phyloP scores from a whole-genome alignment of 2,329 filamentous ascomycete species.

The Botryosphaeria agaves region DNA sequence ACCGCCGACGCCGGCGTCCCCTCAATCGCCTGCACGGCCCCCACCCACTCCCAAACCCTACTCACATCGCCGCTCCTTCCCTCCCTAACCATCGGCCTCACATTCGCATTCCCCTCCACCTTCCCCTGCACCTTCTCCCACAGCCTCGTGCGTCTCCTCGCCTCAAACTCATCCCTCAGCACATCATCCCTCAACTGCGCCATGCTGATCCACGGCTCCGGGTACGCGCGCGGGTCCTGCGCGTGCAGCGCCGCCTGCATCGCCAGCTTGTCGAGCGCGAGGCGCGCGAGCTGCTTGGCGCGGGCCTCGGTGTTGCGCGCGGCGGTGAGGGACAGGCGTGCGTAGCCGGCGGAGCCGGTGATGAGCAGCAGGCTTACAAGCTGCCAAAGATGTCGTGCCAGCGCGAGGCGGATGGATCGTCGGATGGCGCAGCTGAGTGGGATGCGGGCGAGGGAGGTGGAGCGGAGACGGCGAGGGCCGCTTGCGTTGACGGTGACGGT shows the following conservation, averaged over 20 bases:
- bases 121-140: slow-evolving; percentile 73
- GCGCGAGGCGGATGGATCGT: slow-evolving; percentile 57
- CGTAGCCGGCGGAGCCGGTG: slow-evolving; percentile 39
- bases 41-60: slow-evolving; percentile 53
- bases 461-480: slow-evolving; percentile 52
- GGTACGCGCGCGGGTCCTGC: slow-evolving; percentile 40
- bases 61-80: slow-evolving; percentile 36
- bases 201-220: slow-evolving; percentile 69
- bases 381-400: slow-evolving; percentile 77
- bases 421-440: slow-evolving; percentile 68
- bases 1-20: slow-evolving; percentile 11
- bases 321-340: slow-evolving; percentile 43
- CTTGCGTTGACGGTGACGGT: no score
- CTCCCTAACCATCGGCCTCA: slow-evolving; percentile 58
- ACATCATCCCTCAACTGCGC: slow-evolving; percentile 87
- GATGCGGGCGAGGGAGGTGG: slow-evolving; percentile 81
- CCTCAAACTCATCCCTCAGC: slow-evolving; percentile 61
- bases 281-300: slow-evolving; percentile 67
- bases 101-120: slow-evolving; percentile 87
- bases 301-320: slow-evolving; percentile 49
- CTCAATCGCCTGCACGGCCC: slow-evolving; percentile 34
- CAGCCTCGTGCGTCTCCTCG: slow-evolving; percentile 58
- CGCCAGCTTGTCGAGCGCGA: slow-evolving; percentile 70
- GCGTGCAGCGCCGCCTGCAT: slow-evolving; percentile 69
- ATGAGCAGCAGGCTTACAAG: slow-evolving; percentile 48